These are phyloP conservation scores for Cenchrus fungigraminus DNA, from an alignment of 176 grass and related monocot species.

Conservation along the genomic window DNA sequence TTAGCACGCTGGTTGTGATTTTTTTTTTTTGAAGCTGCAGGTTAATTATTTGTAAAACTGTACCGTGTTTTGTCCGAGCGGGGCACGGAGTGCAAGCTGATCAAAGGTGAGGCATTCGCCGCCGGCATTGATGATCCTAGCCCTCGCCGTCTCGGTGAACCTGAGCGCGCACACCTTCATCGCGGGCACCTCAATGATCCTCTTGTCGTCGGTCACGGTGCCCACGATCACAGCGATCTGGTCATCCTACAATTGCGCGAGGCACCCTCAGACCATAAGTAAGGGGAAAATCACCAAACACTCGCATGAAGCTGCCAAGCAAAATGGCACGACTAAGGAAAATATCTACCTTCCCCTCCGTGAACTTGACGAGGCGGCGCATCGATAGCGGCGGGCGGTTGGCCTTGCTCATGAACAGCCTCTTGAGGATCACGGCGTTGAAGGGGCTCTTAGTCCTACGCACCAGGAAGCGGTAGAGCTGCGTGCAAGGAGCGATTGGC, in stretches of 20 bases:
- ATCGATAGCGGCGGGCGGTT: constrained; percentile 79
- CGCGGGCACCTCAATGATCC: constrained; percentile 65
- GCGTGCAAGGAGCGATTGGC: neutral
- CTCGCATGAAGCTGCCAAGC: neutral
- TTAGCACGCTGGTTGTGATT: neutral
- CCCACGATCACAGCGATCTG: constrained; percentile 82
- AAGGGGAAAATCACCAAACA: neutral
- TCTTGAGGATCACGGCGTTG: constrained; percentile 78
- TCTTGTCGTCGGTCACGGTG: constrained; percentile 84
- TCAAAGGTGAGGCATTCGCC: constrained; percentile 86
- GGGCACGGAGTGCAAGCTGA: constrained; percentile 71
- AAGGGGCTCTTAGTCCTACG: constrained; percentile 75
- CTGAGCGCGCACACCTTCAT: constrained; percentile 80
- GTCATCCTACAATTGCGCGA: constrained; percentile 39
- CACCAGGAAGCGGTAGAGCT: constrained; percentile 88
- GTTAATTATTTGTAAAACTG: neutral
- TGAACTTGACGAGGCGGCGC: constrained; percentile 73
- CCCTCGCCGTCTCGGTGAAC: constrained; percentile 79
- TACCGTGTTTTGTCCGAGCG: constrained; percentile 78
- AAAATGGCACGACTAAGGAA: neutral
- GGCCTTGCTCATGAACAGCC: constrained; percentile 92
- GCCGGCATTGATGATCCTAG: constrained; percentile 74
- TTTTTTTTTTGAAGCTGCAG: neutral
- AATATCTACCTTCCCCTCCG: constrained; percentile 54
- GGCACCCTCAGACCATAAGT: neutral